Evolutionary conservation across 257 asterid genomes (phyloP).

Genomic region (Nicotiana noctiflora): DNA sequence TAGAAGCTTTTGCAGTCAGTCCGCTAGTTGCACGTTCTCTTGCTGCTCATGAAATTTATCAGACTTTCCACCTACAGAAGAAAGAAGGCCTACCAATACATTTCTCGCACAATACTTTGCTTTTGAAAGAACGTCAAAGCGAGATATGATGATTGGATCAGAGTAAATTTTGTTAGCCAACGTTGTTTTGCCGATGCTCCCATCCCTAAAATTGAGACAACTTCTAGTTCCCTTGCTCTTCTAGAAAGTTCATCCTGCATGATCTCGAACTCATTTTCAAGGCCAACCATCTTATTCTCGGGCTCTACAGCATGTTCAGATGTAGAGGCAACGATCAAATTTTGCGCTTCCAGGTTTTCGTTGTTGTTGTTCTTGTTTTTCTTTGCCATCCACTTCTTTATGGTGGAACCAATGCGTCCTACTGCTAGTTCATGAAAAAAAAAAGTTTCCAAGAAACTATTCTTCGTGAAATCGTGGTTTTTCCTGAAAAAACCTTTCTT

Average conservation of each 20-base stretch:
- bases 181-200: conserved; percentile 15
- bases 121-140: conserved; percentile 6
- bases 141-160: not conserved
- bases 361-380: not conserved
- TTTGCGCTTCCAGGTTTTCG: not conserved
- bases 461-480: too few species aligned
- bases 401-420: not conserved
- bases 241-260: not conserved
- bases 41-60: not conserved
- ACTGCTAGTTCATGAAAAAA: not conserved
- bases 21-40: not conserved
- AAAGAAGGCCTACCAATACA: conserved; percentile 2
- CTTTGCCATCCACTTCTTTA: not conserved
- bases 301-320: not conserved
- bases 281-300: not conserved
- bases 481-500: not conserved
- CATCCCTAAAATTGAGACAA: conserved; percentile 10
- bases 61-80: not conserved
- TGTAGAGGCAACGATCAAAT: not conserved
- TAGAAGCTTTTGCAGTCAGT: not conserved
- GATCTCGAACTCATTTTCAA: not conserved
- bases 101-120: not conserved
- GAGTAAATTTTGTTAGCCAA: conserved; percentile 5
- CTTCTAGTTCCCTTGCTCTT: not conserved
- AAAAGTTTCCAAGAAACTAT: not conserved